Percentiles rank a stretch among this genome's conserved stretches.
Conservation (phyloP, 2,329 filamentous ascomycete species). For the Botrytis paeoniae region DNA sequence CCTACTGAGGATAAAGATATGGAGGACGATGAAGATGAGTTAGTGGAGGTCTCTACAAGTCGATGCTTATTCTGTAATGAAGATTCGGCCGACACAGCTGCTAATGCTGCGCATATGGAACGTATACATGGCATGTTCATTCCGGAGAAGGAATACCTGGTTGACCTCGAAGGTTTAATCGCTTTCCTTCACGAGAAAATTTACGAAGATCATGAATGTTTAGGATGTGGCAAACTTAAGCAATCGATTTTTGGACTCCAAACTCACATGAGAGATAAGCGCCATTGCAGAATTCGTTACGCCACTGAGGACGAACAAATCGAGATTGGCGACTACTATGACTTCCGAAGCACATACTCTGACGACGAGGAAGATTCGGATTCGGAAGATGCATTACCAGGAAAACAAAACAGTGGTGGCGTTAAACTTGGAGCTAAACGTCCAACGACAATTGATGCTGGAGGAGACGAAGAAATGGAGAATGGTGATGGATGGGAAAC, state of each 20-base stretch:
- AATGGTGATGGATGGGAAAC: constrained; percentile 89
- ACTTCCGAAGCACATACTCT: constrained; percentile 93
- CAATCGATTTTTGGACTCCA: constrained; percentile 77
- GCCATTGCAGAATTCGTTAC: constrained; percentile 96
- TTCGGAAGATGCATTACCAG: constrained; percentile 49
- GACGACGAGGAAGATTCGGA: constrained; percentile 67
- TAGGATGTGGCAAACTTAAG: constrained; percentile 83
- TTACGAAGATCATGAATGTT: constrained; percentile 74
- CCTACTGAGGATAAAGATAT: constrained; percentile 45
- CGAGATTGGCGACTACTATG: constrained; percentile 93
- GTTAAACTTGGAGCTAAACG: constrained; percentile 68
- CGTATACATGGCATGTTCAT: constrained; percentile 94
- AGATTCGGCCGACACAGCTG: constrained; percentile 68
- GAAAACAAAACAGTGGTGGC: constrained; percentile 52
- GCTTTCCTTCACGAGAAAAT: constrained; percentile 77
- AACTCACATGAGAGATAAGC: constrained; percentile 95
- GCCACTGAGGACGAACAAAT: constrained; percentile 85
- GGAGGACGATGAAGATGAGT: constrained; percentile 44
- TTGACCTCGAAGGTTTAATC: constrained; percentile 78
- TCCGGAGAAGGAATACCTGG: constrained; percentile 80
- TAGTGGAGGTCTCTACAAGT: constrained; percentile 40
- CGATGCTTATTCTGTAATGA: constrained; percentile 91
- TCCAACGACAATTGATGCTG: constrained; percentile 48
- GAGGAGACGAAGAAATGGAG: constrained; percentile 54
- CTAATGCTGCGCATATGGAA: constrained; percentile 86